Conservation (phyloP, 1,284 basidiomycete genomes). For the Cutaneotrichosporon dermatis region DNA sequence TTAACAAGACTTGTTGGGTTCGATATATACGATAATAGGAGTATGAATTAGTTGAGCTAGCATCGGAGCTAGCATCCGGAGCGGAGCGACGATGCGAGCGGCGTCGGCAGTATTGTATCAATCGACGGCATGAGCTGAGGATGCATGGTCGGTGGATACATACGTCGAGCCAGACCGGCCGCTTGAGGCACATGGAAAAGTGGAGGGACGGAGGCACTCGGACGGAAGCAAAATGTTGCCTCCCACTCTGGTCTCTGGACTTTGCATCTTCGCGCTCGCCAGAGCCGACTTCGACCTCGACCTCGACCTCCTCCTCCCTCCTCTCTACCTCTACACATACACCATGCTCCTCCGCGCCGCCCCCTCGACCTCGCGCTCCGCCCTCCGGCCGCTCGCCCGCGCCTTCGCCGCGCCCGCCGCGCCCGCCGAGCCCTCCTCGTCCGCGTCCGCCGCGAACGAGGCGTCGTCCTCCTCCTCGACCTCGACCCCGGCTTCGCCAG, state of each 20-base stretch:
- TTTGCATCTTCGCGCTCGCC: neutral
- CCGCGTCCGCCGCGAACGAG: neutral
- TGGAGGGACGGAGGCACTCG: neutral
- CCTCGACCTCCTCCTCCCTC: neutral
- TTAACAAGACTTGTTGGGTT: neutral
- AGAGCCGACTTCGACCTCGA: neutral
- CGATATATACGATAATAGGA: neutral
- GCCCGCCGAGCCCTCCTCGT: neutral
- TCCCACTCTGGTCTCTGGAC: neutral
- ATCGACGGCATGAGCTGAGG: neutral
- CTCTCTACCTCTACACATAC: no score
- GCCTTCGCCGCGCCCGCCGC: neutral
- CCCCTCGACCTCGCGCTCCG: neutral
- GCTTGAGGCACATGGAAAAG: neutral
- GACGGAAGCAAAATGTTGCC: conserved; percentile 6
- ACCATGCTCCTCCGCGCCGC: no score
- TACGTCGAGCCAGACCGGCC: no score
- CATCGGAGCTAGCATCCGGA: neutral
- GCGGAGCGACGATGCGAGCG: neutral
- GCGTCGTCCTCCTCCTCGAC: neutral
- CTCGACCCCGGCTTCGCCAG: no score
- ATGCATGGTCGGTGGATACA: neutral
- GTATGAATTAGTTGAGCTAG: neutral
- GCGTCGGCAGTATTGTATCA: neutral
- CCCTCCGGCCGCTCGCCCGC: neutral